Conservation (phyloP, 2,329 filamentous ascomycete genomes). For the Ilyonectria sp. region DNA sequence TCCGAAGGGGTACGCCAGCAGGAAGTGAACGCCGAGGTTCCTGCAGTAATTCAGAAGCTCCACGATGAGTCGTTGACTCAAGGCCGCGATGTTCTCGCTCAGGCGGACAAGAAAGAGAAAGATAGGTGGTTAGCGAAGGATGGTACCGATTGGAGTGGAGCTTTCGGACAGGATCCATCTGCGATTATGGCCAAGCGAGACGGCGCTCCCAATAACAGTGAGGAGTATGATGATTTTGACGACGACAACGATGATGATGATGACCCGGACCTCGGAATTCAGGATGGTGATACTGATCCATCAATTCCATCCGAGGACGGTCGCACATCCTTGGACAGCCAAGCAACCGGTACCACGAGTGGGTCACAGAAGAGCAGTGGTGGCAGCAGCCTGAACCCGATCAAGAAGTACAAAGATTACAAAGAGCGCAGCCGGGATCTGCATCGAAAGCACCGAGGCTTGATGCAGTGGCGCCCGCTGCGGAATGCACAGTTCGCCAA, state of each 20-base stretch:
- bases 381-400: conserved; percentile 65
- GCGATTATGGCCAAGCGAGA: conserved; percentile 57
- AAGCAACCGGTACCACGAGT: conserved; percentile 51
- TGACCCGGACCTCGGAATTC: conserved; percentile 71
- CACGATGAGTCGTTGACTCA: conserved; percentile 87
- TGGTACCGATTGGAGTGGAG: conserved; percentile 88
- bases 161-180: conserved; percentile 84
- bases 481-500: conserved; percentile 90
- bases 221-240: conserved; percentile 59
- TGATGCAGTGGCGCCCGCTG: conserved; percentile 97
- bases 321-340: conserved; percentile 59
- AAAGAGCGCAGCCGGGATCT: conserved; percentile 80
- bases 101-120: conserved; percentile 80
- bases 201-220: conserved; percentile 52
- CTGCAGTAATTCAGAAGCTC: conserved; percentile 78
- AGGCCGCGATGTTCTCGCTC: conserved; percentile 84
- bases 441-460: conserved; percentile 86
- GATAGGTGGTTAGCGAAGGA: conserved; percentile 83
- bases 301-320: conserved; percentile 49
- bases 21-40: conserved; percentile 81
- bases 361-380: conserved; percentile 51
- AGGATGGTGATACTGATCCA: conserved; percentile 64
- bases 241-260: conserved; percentile 51
- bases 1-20: conserved; percentile 86
- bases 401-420: conserved; percentile 74